A percentile compares a stretch with the other conserved stretches of the same genome.
phyloP scores from a whole-genome alignment of 345 rosid genomes.

The Eucalyptus marginata region DNA sequence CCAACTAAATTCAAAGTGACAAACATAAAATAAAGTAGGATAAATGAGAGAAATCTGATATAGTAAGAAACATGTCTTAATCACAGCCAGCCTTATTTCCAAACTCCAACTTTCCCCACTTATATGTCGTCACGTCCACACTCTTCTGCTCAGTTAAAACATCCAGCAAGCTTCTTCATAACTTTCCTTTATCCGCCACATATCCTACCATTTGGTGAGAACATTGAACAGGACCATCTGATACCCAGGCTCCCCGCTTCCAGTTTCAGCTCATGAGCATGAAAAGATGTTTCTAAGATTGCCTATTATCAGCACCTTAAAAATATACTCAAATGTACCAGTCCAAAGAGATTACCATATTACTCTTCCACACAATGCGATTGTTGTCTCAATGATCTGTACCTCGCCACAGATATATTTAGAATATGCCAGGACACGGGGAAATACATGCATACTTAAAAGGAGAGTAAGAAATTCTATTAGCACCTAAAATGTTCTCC shows the following conservation, averaged over 20 bases:
- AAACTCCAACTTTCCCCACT: background rate
- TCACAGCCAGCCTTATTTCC: background rate
- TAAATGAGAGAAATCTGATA: background rate
- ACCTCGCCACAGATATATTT: background rate
- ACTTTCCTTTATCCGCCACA: background rate
- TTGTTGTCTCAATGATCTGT: background rate
- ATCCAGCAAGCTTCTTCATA: background rate
- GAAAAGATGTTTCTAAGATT: background rate
- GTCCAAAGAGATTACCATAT: background rate
- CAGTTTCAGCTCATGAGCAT: background rate
- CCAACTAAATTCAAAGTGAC: background rate
- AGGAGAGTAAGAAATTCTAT: background rate
- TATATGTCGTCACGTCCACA: background rate
- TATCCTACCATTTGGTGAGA: background rate
- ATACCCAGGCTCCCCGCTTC: background rate
- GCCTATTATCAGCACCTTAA: background rate
- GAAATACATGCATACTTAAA: background rate
- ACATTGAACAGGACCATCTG: background rate
- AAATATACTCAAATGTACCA: background rate
- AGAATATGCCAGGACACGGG: background rate
- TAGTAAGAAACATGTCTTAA: background rate
- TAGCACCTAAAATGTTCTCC: background rate
- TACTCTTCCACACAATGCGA: background rate
- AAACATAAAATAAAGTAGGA: background rate
- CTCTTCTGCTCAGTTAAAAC: background rate